A percentile compares a stretch with the other conserved stretches of the same genome.
These are phyloP conservation scores for Kwoniella sp. DNA, from an alignment of 768 basidiomycete genomes.

Conservation along the genomic window DNA sequence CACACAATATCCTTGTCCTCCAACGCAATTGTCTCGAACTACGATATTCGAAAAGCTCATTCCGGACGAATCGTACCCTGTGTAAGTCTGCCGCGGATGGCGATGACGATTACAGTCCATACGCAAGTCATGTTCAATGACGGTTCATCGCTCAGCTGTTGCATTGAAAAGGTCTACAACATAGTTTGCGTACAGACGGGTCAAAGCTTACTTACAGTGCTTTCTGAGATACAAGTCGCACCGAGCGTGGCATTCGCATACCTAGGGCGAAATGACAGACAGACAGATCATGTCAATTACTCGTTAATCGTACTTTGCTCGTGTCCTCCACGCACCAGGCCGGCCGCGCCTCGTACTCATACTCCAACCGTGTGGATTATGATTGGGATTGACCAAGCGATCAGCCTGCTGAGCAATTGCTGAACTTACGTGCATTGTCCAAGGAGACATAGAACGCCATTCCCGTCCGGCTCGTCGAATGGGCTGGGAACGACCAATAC, in stretches of 20 bases:
- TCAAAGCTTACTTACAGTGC: constrained; percentile 20
- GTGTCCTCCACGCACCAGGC: too few relatives aligned
- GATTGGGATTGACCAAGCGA: too few relatives aligned
- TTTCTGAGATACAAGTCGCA: constrained; percentile 25
- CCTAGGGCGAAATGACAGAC: constrained; percentile 16
- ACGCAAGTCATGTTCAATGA: too few relatives aligned
- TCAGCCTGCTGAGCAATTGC: too few relatives aligned
- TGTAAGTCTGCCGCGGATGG: constrained; percentile 29
- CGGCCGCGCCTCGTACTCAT: too few relatives aligned
- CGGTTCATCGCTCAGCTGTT: too few relatives aligned
- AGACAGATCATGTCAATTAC: too few relatives aligned
- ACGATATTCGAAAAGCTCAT: constrained; percentile 23
- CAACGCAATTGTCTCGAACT: constrained; percentile 36
- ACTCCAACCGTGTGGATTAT: too few relatives aligned
- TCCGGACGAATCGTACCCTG: constrained; percentile 33
- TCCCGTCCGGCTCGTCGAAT: constrained; percentile 13
- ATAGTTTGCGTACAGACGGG: too few relatives aligned
- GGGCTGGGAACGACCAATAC: constrained; percentile 17
- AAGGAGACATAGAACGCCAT: constrained; percentile 33
- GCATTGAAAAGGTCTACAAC: too few relatives aligned
- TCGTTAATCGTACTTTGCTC: too few relatives aligned
- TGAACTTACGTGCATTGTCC: constrained; percentile 31
- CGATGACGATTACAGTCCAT: too few relatives aligned
- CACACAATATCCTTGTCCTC: constrained; percentile 38
- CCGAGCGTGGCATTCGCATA: constrained; percentile 28